phyloP scores from a whole-genome alignment of 2,329 filamentous ascomycete species.

The Furcasterigmium sp. region DNA sequence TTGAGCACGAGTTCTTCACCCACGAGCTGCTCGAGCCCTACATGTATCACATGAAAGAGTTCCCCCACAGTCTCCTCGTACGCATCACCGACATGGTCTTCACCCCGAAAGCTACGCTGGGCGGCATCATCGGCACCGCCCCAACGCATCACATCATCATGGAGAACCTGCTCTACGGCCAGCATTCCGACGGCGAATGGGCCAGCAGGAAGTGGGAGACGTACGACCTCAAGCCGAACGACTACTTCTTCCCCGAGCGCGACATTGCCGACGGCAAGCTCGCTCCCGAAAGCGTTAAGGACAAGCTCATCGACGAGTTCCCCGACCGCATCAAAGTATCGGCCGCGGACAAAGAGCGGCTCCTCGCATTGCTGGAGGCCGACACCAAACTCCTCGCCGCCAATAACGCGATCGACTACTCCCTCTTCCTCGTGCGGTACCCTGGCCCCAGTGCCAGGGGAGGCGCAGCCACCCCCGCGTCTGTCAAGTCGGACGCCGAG shows the following conservation, averaged over 20 bases:
- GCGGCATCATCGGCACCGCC: slow-evolving; percentile 52
- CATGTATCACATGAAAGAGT: slow-evolving; percentile 53
- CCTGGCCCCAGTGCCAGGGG: slow-evolving; percentile 14
- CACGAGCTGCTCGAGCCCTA: slow-evolving; percentile 63
- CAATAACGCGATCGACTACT: slow-evolving; percentile 69
- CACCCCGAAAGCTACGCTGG: slow-evolving; percentile 49
- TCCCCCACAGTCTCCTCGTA: slow-evolving; percentile 58
- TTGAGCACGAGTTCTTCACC: slow-evolving; percentile 67
- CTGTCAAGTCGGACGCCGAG: slow-evolving; percentile 17
- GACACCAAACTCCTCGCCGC: slow-evolving; percentile 60
- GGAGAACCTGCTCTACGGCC: slow-evolving; percentile 68
- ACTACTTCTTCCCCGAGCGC: slow-evolving; percentile 72
- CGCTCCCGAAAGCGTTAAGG: slow-evolving; percentile 59
- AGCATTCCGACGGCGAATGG: slow-evolving; percentile 33
- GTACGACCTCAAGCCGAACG: slow-evolving; percentile 69
- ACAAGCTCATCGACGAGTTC: slow-evolving; percentile 62
- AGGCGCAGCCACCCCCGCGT: slow-evolving; percentile 32
- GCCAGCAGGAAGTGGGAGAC: slow-evolving; percentile 53
- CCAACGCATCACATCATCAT: slow-evolving; percentile 72
- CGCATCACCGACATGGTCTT: slow-evolving; percentile 68
- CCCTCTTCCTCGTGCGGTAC: slow-evolving; percentile 61
- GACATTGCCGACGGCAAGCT: slow-evolving; percentile 62
- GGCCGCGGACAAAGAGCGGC: slow-evolving; percentile 45
- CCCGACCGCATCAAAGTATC: slow-evolving; percentile 58
- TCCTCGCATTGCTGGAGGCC: slow-evolving; percentile 48